Base-by-base conservation (phyloP, 768 basidiomycete genomes). In the Xanthoconium purpureum region DNA sequence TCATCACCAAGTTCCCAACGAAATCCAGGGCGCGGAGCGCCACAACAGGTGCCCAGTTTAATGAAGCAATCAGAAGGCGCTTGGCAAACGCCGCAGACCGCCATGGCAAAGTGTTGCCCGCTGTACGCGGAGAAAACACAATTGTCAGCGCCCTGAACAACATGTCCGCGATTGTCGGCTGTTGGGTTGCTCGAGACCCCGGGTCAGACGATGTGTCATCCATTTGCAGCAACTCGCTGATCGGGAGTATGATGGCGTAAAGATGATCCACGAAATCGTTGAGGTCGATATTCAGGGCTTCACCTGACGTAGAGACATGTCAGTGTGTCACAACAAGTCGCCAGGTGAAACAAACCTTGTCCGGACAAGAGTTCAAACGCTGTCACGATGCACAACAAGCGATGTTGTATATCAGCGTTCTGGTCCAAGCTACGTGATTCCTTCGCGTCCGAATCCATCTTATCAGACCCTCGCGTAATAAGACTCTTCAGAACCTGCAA, bases 311-410 rank as follows among this genome's bases (percentile, higher is more conserved):
- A 48, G 47, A 43, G 42, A 35, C 37, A 52, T 48, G 44, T 62
- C 29, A 57, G 24, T 8, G 11, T 50, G 55, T 56, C 55, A 38
- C 54, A 44, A 58, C 55, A 30, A 32, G 56, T 58, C 54, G 17
- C 32, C 38, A 52, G 44, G 43, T 18, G 55, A 42, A 54, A 55
- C 61, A 64, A 56, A 85, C 96, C 97, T 84, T 99, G 97, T 29
- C 97, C 97, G 13, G 91, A 90, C 40, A 98, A 82, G 47, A 99
- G 83, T 67, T 98, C 94, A 66, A 98, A 98, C n/a, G 96, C 97
- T 39, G 97, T 97, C 56, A 91, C 85, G 65, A 98, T 92, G 65
- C 92, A 97, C 58, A 87, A 75, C 56, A 99, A 77, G 61, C 82
- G 84, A 62, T 81, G 83, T 58, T 78, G 82, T 52, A 84, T 73